These are phyloP conservation scores for Staphylotrichum longicolle DNA, from an alignment of 495 filamentous ascomycete species.

Conservation along the genomic window DNA sequence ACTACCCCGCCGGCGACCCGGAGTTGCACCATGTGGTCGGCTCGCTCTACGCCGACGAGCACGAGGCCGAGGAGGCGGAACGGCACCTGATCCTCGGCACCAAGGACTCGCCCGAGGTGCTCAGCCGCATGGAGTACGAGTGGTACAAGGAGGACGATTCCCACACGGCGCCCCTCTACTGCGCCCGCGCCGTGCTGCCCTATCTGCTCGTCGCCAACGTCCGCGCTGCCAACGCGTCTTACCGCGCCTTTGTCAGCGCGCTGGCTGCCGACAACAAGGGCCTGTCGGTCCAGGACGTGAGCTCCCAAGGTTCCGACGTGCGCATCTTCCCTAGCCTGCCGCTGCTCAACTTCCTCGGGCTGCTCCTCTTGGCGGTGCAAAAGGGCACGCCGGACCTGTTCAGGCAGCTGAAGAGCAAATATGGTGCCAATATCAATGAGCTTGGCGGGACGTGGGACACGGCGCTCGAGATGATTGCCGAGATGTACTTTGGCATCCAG, in stretches of 20 bases:
- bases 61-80: conserved; percentile 89
- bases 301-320: conserved; percentile 67
- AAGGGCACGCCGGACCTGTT: conserved; percentile 77
- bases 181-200: conserved; percentile 83
- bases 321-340: conserved; percentile 84
- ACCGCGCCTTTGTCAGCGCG: conserved; percentile 73
- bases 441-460: conserved; percentile 72
- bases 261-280: conserved; percentile 64
- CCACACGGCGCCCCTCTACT: conserved; percentile 86
- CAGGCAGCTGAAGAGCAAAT: conserved; percentile 76
- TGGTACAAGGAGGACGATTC: conserved; percentile 91
- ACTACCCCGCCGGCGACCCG: conserved; percentile 88
- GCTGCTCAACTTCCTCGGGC: conserved; percentile 84
- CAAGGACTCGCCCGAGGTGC: conserved; percentile 75
- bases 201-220: conserved; percentile 90
- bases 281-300: conserved; percentile 76
- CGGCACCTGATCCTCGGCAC: conserved; percentile 86
- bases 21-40: conserved; percentile 94
- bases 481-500: conserved; percentile 97
- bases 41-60: conserved; percentile 82
- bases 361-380: conserved; percentile 80
- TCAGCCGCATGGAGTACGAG: conserved; percentile 80
- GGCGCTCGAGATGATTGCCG: conserved; percentile 78
- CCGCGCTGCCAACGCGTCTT: conserved; percentile 77
- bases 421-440: conserved; percentile 72